phyloP scores from a whole-genome alignment of 805 yeast species.

The Yarrowia alimentaria region DNA sequence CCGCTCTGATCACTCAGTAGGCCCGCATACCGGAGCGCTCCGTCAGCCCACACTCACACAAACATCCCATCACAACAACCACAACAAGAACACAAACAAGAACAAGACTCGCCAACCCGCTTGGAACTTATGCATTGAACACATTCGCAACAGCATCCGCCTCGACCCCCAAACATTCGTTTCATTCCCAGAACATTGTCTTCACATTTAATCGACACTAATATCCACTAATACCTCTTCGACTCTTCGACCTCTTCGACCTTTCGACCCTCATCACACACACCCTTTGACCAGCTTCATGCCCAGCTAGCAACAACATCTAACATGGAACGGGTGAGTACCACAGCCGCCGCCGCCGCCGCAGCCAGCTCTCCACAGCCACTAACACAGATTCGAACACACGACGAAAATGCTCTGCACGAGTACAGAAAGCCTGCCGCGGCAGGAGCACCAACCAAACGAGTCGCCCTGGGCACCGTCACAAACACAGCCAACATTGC shows the following conservation, averaged over 20 bases:
- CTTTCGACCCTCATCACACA: too few species aligned
- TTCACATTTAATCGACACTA: too few species aligned
- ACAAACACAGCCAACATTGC: constrained; percentile 17
- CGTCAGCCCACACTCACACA: neutral
- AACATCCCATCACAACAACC: neutral
- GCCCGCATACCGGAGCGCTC: neutral
- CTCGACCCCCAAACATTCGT: too few species aligned
- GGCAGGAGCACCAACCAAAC: constrained; percentile 24
- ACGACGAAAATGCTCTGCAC: constrained; percentile 26
- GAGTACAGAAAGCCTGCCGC: constrained; percentile 27
- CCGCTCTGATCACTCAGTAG: neutral
- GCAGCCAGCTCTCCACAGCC: neutral
- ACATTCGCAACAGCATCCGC: too few species aligned
- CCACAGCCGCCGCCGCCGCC: neutral
- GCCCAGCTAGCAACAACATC: too few species aligned
- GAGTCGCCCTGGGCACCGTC: constrained; percentile 26
- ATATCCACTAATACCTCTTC: constrained; percentile 1
- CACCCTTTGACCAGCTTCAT: too few species aligned
- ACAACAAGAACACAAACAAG: too few species aligned
- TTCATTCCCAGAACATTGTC: too few species aligned
- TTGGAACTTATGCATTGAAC: too few species aligned
- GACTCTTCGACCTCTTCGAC: constrained; percentile 10
- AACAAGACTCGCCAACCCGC: too few species aligned
- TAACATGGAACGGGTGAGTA: constrained; percentile 28
- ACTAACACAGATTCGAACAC: constrained; percentile 27